These are phyloP conservation scores for Penicillium fimorum DNA, from an alignment of 495 filamentous ascomycete species.

Conservation along the genomic window DNA sequence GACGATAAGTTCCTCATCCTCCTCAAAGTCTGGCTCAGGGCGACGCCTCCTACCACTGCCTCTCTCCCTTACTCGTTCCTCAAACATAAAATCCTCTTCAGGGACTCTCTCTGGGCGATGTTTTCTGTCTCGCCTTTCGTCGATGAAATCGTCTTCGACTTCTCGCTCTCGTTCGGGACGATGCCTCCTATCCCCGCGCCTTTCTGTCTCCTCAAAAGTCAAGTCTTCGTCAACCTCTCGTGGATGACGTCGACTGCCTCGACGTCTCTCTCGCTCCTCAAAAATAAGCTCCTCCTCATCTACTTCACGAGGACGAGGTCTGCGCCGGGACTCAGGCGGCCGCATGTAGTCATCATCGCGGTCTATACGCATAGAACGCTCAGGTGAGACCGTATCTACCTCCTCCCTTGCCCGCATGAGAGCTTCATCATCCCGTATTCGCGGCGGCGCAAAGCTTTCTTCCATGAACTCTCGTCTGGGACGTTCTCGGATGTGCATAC, in stretches of 20 bases:
- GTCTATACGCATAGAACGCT: constrained; percentile 23
- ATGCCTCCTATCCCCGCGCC: constrained; percentile 7
- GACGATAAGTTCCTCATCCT: neutral
- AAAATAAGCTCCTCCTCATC: constrained; percentile 23
- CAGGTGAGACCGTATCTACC: constrained; percentile 19
- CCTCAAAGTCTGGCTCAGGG: constrained; percentile 3
- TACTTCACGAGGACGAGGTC: constrained; percentile 17
- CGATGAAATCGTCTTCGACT: neutral
- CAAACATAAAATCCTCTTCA: constrained; percentile 27
- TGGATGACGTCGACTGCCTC: constrained; percentile 17
- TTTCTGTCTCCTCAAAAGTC: constrained; percentile 15
- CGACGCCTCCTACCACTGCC: constrained; percentile 7
- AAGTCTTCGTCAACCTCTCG: constrained; percentile 25
- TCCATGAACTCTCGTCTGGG: constrained; percentile 29
- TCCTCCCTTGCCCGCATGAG: constrained; percentile 26
- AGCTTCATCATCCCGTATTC: constrained; percentile 24
- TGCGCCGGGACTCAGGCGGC: constrained; percentile 9
- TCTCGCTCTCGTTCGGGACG: neutral
- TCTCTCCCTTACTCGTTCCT: constrained; percentile 14
- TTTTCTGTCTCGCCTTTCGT: constrained; percentile 13
- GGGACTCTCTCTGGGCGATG: constrained; percentile 18
- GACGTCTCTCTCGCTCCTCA: constrained; percentile 17
- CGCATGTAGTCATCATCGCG: constrained; percentile 32
- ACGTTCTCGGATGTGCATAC: constrained; percentile 30
- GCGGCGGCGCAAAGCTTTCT: constrained; percentile 18